Percentiles rank a stretch among this genome's conserved stretches.
phyloP scores from a whole-genome alignment of 2,329 filamentous ascomycete genomes.

The Pseudogymnoascus sp. region DNA sequence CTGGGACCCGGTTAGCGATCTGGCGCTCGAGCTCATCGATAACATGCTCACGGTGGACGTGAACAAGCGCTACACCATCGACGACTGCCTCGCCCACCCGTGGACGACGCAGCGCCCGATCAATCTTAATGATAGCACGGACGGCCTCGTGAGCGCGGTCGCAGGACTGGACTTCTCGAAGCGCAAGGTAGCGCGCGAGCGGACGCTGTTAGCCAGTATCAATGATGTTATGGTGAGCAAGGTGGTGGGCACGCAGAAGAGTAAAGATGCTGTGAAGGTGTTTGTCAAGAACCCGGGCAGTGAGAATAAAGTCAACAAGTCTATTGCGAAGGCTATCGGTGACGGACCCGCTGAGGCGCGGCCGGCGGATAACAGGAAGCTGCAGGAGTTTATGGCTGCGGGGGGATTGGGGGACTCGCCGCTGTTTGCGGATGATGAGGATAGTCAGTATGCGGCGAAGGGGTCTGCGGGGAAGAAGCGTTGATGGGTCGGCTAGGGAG shows the following conservation, averaged over 20 bases:
- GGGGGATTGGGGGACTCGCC: conserved; percentile 80
- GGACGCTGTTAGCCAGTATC: conserved; percentile 75
- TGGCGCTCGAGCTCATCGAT: conserved; percentile 87
- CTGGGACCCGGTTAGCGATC: conserved; percentile 83
- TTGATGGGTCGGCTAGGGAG: not conserved
- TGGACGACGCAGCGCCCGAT: conserved; percentile 65
- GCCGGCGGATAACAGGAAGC: conserved; percentile 59
- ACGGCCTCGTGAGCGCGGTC: conserved; percentile 83
- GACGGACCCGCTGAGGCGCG: conserved; percentile 45
- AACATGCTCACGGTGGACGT: conserved; percentile 87
- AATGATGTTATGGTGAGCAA: conserved; percentile 64
- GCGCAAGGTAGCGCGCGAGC: conserved; percentile 71
- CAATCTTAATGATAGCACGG: conserved; percentile 75
- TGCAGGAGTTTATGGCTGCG: conserved; percentile 73
- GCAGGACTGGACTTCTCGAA: conserved; percentile 75
- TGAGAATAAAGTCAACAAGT: conserved; percentile 38
- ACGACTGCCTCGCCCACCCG: conserved; percentile 83
- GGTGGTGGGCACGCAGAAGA: conserved; percentile 36
- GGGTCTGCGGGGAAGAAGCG: not conserved
- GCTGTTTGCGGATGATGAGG: conserved; percentile 60
- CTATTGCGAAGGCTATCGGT: conserved; percentile 26
- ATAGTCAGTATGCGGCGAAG: conserved; percentile 38
- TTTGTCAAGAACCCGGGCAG: conserved; percentile 62
- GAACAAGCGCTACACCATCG: conserved; percentile 75
- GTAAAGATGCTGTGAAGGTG: conserved; percentile 60